Evolutionary conservation across 352 stramenopile genomes (phyloP), one percentile per base, ranked within the genome.

Genomic region (Thalassiosira sp.): DNA sequence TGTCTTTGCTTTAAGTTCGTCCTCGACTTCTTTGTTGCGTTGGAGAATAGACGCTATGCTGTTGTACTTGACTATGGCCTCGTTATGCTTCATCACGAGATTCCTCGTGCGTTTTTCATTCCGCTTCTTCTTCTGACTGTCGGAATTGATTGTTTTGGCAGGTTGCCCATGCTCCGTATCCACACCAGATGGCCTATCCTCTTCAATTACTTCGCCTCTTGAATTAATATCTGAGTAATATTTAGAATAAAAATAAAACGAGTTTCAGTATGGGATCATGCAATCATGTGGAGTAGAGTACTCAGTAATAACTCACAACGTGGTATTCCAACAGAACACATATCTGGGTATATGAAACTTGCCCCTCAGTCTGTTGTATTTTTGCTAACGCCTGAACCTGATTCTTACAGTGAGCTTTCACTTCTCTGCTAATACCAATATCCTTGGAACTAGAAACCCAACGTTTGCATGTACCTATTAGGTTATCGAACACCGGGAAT

Each of bases 71-170:
- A 53, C 16, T 5, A n/a, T 11, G 5, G 11, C 25, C 10, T 35
- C 16, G 6, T 58, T 5, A 22, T 65, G 33, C 15, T n/a, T 5
- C 3, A 13, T 16, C 3, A 16, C 3, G 3, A 8, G 1, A 3
- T 45, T 52, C 57, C 24, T 20, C n/a, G 3, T 25, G 15, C 57
- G 28, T 7, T 31, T 27, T 48, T 65, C 57, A 25, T 53, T 20
- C 28, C 57, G 57, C 35, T 52, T 65, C 7, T 16, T 3, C 16
- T 28, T 57, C 57, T 65, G 57, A 8, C 31, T 3, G 8, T 53
- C 57, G 31, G 8, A 13, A 57, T 65, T 65, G 57, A 65, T 51
- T 13, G 57, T 65, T 28, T 65, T 65, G n/a, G 57, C 28, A 53
- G 13, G 2, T 33, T 65, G 57, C 16, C 18, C 8, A 15, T 65